Evolutionary conservation across 2,329 filamentous ascomycete genomes (phyloP), one percentile per base, ranked within the genome.

Genomic region (Tympanopsis confertula): DNA sequence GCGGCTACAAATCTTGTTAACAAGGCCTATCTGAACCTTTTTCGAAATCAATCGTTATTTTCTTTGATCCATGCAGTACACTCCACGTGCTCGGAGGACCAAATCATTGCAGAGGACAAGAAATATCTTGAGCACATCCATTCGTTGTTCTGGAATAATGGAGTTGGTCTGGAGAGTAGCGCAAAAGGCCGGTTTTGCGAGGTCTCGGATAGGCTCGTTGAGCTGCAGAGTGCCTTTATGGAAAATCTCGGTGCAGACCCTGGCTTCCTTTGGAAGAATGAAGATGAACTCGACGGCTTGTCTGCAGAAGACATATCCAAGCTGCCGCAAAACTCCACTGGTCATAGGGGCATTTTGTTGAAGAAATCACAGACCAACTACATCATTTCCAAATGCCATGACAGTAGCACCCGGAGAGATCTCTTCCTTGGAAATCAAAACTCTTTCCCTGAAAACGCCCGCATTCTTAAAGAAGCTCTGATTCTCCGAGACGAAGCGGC

Each of bases 401-500:
- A n/a, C 10, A 10, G 10, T 28, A n/a, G n/a, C 10, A 28, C 24
- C 24, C n/a, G n/a, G 24, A 28, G n/a, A 28, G 24, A 28, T 10
- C 10, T 28, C n/a, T 28, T 28, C n/a, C 24, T 28, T 28, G 10
- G n/a, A 28, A 28, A n/a, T 28, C 24, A 28, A 28, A 28, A n/a
- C 10, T 10, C n/a, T 10, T 28, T 28, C 24, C 4, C 36, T 39
- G 35, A 40, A 5, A 40, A 44, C 20, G 18, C 35, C 10, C 13
- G 13, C 7, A 14, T 39, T 4, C 39, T 44, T 20, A 22, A 28
- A 13, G 39, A 44, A 24, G 33, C 35, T 2, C 32, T 39, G 18
- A 20, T 44, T 4, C 35, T 44, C 5, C 32, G 36, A n/a, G 42
- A 44, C 22, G 38, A 44, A 29, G 36, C 24, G 15, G 40, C 42